Conservation (phyloP, 441 rosid genomes). For the Arabidopsis lyrata region DNA sequence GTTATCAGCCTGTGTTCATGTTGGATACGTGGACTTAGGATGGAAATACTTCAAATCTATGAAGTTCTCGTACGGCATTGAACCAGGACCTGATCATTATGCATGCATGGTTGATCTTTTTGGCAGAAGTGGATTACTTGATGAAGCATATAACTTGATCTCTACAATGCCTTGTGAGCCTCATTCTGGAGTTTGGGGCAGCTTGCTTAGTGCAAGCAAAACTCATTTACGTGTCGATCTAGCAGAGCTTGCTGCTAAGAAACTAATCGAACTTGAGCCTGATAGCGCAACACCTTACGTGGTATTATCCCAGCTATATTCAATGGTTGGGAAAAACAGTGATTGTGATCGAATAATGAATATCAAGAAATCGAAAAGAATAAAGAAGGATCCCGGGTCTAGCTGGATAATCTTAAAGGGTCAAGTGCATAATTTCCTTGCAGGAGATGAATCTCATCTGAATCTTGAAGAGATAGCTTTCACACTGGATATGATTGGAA, state of each 20-base stretch:
- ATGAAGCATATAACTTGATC: slow-evolving; percentile 64
- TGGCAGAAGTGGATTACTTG: slow-evolving; percentile 69
- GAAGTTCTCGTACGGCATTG: slow-evolving; percentile 53
- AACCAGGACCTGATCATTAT: slow-evolving; percentile 73
- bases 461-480: slow-evolving; percentile 47
- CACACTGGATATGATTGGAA: slow-evolving; percentile 47
- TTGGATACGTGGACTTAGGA: slow-evolving; percentile 68
- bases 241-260: slow-evolving; percentile 70
- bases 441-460: slow-evolving; percentile 63
- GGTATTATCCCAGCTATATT: slow-evolving; percentile 64
- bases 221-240: slow-evolving; percentile 58
- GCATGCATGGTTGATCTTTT: slow-evolving; percentile 86
- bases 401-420: slow-evolving; percentile 66
- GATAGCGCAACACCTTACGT: slow-evolving; percentile 71
- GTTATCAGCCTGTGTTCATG: slow-evolving; percentile 74
- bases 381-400: slow-evolving; percentile 76
- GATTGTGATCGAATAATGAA: slow-evolving; percentile 54
- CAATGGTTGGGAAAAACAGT: slow-evolving; percentile 47
- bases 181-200: slow-evolving; percentile 85
- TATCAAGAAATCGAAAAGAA: slow-evolving; percentile 53
- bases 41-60: slow-evolving; percentile 62
- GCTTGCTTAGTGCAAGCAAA: slow-evolving; percentile 72
- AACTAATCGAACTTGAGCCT: slow-evolving; percentile 65
- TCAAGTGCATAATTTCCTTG: slow-evolving; percentile 55
- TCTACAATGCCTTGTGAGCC: slow-evolving; percentile 60